Base-by-base conservation (phyloP, 148 eudicot species). In the Bassia scoparia region DNA sequence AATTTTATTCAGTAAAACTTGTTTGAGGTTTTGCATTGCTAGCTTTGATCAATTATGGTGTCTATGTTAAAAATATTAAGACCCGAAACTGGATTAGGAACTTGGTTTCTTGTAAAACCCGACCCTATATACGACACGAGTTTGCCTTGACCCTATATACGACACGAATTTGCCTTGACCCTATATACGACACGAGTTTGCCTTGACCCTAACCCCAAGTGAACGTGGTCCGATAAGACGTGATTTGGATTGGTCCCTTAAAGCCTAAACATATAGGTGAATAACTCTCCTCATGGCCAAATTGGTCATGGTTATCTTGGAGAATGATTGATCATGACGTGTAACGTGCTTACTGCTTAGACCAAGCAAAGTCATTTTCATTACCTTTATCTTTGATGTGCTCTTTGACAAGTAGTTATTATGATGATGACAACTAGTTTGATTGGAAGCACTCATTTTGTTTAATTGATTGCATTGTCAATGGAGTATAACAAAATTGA, bases 321-420 rank as follows among this genome's bases (percentile, higher is more conserved):
- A 35, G 50, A 17, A 26, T 43, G 60, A 44, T 55, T 71, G 53
- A 72, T 70, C 29, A 53, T 64, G 71, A 64, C 68, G 41, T 48
- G 35, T 46, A 43, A 34, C 35, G 8, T 76, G 73, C 67, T 50
- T 17, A 21, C 2, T 75, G 72, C 64, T 53, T 21, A n/a, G 54
- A 63, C 18, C 33, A 70, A 53, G 61, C 46, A 17, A 65, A 26
- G 33, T 37, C 67, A 33, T 60, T 38, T 60, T 27, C 52, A 61
- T 26, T 21, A 37, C n/a, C 44, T 64, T 18, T 29, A 2, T n/a
- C n/a, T 53, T 44, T 71, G 70, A 31, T 60, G 21, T 31, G 58
- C 13, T 70, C 20, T 62, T 34, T 65, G 16, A 63, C 71, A 63
- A 23, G 31, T 23, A 23, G 33, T 9, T 31, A n/a, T 38, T 46